Base-by-base conservation (phyloP, 1,139 yeast genomes). In the Taiozyma sp. region DNA sequence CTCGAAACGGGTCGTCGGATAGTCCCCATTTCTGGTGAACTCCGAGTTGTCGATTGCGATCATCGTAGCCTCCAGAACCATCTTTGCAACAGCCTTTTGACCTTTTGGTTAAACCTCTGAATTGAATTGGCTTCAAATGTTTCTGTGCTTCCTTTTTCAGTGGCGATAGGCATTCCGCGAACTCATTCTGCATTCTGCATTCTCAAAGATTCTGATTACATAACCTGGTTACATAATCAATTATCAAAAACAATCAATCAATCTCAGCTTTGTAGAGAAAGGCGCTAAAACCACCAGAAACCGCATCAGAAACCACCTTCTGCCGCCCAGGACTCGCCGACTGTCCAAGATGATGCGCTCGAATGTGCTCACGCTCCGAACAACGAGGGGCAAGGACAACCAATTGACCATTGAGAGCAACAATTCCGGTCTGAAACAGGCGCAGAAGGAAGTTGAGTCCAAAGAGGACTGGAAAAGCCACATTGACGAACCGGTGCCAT, bases 1-100 rank as follows among this genome's bases (percentile, higher is more conserved):
- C 55, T 87, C 96, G 66, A 86, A 92, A 64, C 99, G 80, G 27
- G 95, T 85, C 30, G 96, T 84, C 46, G 90, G 78, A 66, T 85
- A 95, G 69, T 95, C 99, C 43, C 98, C 99, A 67, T 93, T 93
- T 65, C 99, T 80, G 82, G 92, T 88, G 70, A 79, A 93, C 72
- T 95, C 99, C 54, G 97, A 90, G 77, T 91, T 92, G 73, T 95
- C 99, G 65, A 93, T 81, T 63, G 91, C 90, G 59, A 93, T 81
- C 89, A 93, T 92, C 22, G 97, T 88, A 57, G 99, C 98, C 73
- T 93, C 98, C 65, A 92, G 81, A 59, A 86, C 97, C 97, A 90
- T 90, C 48, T 55, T 71, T 32, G 16, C 27, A 13, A 38, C 27
- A 32, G 24, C n/a, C 24, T 19, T 42, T 43, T 44, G 6, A 19